Evolutionary conservation across 768 basidiomycete genomes (phyloP).

Genomic region (Ramaria rubella): DNA sequence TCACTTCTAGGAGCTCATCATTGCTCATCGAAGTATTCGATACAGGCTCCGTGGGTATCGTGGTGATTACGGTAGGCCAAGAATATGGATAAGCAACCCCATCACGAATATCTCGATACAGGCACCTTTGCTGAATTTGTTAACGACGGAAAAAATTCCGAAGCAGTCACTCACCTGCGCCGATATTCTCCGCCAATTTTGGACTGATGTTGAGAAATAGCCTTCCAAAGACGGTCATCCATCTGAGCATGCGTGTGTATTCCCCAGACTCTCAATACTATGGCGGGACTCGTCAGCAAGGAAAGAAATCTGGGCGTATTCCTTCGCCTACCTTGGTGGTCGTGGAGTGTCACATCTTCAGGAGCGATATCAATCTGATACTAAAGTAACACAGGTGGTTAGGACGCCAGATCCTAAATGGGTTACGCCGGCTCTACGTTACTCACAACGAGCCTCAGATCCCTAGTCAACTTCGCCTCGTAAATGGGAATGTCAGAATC

Average conservation of each 20-base stretch:
- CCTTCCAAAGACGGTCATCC: conserved; percentile 40
- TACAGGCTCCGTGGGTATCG: background rate
- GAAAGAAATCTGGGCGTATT: conserved; percentile 19
- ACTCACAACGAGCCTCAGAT: conserved; percentile 45
- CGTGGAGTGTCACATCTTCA: conserved; percentile 25
- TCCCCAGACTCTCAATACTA: conserved; percentile 45
- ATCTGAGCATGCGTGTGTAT: conserved; percentile 45
- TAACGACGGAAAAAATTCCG: background rate
- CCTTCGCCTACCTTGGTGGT: conserved; percentile 32
- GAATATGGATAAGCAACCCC: conserved; percentile 44
- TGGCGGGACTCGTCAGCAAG: background rate
- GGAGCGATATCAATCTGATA: conserved; percentile 45
- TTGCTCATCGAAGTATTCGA: conserved; percentile 1
- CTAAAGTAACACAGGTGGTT: conserved; percentile 24
- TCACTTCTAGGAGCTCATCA: conserved; percentile 1
- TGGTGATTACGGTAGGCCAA: conserved; percentile 39
- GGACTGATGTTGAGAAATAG: conserved; percentile 35
- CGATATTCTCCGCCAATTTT: conserved; percentile 47
- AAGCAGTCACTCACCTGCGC: conserved; percentile 32
- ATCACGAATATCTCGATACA: conserved; percentile 34
- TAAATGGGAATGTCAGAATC: conserved; percentile 49
- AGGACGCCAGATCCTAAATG: background rate
- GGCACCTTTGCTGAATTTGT: conserved; percentile 33
- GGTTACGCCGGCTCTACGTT: too few species aligned
- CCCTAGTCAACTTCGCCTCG: conserved; percentile 60